Evolutionary conservation across 495 filamentous ascomycete genomes (phyloP).

Genomic region (Pseudotulostoma volvatum): DNA sequence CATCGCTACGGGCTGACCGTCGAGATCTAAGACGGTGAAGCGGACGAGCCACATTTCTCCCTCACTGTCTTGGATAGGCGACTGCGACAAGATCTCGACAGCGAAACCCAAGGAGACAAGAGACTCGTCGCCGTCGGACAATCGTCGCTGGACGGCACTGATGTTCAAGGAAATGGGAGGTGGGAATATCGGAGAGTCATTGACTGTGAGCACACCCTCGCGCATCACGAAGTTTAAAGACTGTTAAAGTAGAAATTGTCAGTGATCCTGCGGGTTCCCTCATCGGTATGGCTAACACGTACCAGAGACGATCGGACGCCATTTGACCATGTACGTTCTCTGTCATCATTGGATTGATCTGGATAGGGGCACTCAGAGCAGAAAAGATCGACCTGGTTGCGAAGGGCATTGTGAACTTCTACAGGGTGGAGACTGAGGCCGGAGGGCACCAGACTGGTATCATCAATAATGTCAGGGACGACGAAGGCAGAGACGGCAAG

Average conservation of each 20-base stretch:
- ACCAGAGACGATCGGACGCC: slow-evolving; percentile 24
- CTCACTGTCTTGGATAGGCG: slow-evolving; percentile 14
- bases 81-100: slow-evolving; percentile 24
- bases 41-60: slow-evolving; percentile 23
- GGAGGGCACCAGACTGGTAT: slow-evolving; percentile 12
- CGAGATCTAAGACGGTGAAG: slow-evolving; percentile 34
- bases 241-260: slow-evolving; percentile 5
- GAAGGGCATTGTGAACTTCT: slow-evolving; percentile 14
- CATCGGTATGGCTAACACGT: slow-evolving; percentile 8
- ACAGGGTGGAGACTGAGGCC: slow-evolving; percentile 17
- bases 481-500: slow-evolving; percentile 32
- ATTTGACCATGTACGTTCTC: slow-evolving; percentile 21
- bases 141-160: slow-evolving; percentile 19
- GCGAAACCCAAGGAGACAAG: slow-evolving; percentile 27
- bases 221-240: slow-evolving; percentile 28
- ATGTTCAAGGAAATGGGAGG: slow-evolving; percentile 15
- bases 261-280: slow-evolving; percentile 10
- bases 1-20: slow-evolving; percentile 31
- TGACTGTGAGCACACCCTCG: slow-evolving; percentile 27
- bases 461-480: slow-evolving; percentile 22
- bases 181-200: slow-evolving; percentile 35
- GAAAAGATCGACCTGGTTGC: slow-evolving; percentile 20
- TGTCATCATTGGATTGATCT: slow-evolving; percentile 16
- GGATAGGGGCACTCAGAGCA: slow-evolving; percentile 34
- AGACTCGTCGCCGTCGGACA: slow-evolving; percentile 19